Evolutionary conservation across 139 green algal species (phyloP), one percentile per base, ranked within the genome.

Genomic region (Chlamydomonas sphaeroides): DNA sequence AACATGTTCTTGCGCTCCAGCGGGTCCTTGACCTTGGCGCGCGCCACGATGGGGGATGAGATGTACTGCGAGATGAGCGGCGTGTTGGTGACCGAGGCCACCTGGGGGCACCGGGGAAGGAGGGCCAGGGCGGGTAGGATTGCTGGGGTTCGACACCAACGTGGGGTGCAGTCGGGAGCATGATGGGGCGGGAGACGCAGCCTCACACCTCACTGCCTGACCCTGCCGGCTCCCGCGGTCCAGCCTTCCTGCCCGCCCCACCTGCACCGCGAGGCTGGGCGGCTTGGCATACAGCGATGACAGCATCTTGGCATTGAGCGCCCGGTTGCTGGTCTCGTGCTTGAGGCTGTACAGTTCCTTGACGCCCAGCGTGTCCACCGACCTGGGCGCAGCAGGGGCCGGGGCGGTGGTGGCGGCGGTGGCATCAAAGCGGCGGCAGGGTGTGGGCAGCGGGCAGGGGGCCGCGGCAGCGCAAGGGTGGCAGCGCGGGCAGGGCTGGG

Each of bases 321-420:
- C 82, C 0, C 88, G 76, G 74, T 93, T 94, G 70, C 45, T 68
- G 20, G 80, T 91, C 77, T 94, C 92, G 36, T 94, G 82, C 88
- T 95, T 96, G 17, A 95, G 68, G 3, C 69, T 74, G 65, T 91
- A 92, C 53, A 96, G 88, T 87, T 96, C 88, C 66, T 90, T 90
- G 3, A 95, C 86, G 21, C 83, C 87, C 33, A 96, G 84, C 21
- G 88, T 96, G 80, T 96, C 91, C 14, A 96, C 89, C 20, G 85
- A 93, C 35, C 91, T 91, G 53, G 49, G 5, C 84, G 83, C 2
- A 63, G 59, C 21, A 89, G 75, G 28, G 65, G 75, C 42, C 11
- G 68, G 41, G 68, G 28, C 42, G 41, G 42, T 63, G 42, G 68
- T 53, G 45, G 45, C 14, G 45, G 45, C n/a, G n/a, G n/a, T n/a